Base-by-base conservation (phyloP, 2,329 filamentous ascomycete genomes). In the Pleurostoma richardsiae region DNA sequence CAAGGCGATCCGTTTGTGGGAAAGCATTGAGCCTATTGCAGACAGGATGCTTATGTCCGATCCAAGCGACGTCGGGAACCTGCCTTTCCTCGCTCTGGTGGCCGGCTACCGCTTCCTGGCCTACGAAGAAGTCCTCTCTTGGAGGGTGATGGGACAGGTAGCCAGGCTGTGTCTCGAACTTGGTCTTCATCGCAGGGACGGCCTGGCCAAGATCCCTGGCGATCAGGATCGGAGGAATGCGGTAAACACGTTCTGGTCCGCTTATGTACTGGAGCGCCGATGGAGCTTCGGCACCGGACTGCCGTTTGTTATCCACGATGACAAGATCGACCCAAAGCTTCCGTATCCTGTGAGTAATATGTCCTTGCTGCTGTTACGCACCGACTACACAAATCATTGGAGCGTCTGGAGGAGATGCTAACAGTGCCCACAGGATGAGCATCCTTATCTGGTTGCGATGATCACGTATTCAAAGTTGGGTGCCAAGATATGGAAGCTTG, bases 271-370 rank as follows among this genome's bases (percentile, higher is more conserved):
- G 38, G 91, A 96, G 61, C 77, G 90, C 38, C 77, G 90, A 43
- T 96, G 90, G 90, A 90, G 86, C 52, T 89, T 96, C 56, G 88
- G 86, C n/a, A 91, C 88, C 0, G 90, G 90, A 1, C 77, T 96
- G 63, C 90, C 90, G 0, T 95, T 90, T 67, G 85, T 88, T 3
- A 73, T 95, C 33, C 86, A 92, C 54, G 90, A 96, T 58, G 80
- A 87, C 11, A 90, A 95, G 59, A 88, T 96, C 50, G 90, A 96
- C 58, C 81, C 85, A 0, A 78, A 79, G 44, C 68, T 96, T 27
- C 89, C 88, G 2, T 83, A 87, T 57, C 90, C 90, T 29, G 90
- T 95, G 70, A 69, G 78, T 66, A 7, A 1, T 30, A n/a, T 38
- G 28, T 3, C 29, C 41, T 38, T 8, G 41, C 48, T 43, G 10